Evolutionary conservation across 176 grass and related monocot species (phyloP).

Genomic region (Phoenix roebelenii): DNA sequence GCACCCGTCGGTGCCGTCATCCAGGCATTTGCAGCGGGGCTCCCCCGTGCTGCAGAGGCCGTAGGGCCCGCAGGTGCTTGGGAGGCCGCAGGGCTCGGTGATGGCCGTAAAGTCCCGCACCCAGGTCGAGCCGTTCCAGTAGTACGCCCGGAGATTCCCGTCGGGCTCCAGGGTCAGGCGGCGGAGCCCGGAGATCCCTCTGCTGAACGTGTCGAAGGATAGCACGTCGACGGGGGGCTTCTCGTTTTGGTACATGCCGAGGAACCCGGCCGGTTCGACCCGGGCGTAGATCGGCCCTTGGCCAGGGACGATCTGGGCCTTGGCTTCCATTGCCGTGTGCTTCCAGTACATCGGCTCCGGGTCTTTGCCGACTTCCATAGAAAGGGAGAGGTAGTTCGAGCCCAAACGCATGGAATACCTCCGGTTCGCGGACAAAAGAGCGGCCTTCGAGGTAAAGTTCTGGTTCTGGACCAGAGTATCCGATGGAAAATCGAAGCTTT

Average conservation of each 20-base stretch:
- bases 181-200: slow-evolving; percentile 32
- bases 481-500: slow-evolving; percentile 72
- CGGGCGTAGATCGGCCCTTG: slow-evolving; percentile 51
- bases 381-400: slow-evolving; percentile 40
- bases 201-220: slow-evolving; percentile 80
- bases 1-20: slow-evolving; percentile 32
- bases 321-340: slow-evolving; percentile 66
- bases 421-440: slow-evolving; percentile 38
- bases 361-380: slow-evolving; percentile 32
- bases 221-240: slow-evolving; percentile 44
- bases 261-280: slow-evolving; percentile 58
- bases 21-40: slow-evolving; percentile 51
- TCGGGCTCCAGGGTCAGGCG: slow-evolving; percentile 71
- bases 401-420: slow-evolving; percentile 63
- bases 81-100: slow-evolving; percentile 47
- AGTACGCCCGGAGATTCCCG: slow-evolving; percentile 72
- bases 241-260: slow-evolving; percentile 80
- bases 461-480: slow-evolving; percentile 83
- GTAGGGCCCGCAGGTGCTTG: slow-evolving; percentile 60
- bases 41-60: slow-evolving; percentile 35
- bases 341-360: slow-evolving; percentile 50
- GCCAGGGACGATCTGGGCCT: slow-evolving; percentile 35
- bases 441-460: slow-evolving; percentile 57
- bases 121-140: slow-evolving; percentile 63
- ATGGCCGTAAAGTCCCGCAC: slow-evolving; percentile 54